A percentile compares a stretch with the other conserved stretches of the same genome.
These are phyloP conservation scores for Fraxinus paxiana DNA, from an alignment of 305 asterid species.

Conservation along the genomic window DNA sequence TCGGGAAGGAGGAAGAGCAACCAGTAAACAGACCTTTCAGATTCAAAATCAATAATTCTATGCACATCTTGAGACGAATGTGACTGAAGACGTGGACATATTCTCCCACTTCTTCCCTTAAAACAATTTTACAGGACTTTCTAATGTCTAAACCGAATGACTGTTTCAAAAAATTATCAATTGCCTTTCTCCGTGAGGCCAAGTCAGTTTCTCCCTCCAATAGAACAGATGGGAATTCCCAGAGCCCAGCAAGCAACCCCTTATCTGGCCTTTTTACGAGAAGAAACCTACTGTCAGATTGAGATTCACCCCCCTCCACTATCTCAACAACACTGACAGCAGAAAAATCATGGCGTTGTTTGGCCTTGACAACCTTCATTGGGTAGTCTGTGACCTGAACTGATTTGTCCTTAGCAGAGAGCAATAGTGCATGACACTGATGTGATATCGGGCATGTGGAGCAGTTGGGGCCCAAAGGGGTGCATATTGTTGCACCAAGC, in stretches of 20 bases:
- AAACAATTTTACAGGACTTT: constrained; percentile 50
- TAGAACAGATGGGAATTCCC: constrained; percentile 95
- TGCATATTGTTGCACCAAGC: constrained; percentile 89
- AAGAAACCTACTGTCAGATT: constrained; percentile 53
- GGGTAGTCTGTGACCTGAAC: constrained; percentile 81
- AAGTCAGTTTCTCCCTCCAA: constrained; percentile 63
- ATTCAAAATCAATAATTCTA: constrained; percentile 64
- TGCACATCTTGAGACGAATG: constrained; percentile 85
- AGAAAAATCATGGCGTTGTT: constrained; percentile 68
- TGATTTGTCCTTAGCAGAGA: constrained; percentile 45
- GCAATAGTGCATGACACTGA: constrained; percentile 69
- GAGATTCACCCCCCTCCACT: constrained; percentile 45
- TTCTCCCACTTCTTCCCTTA: constrained; percentile 82
- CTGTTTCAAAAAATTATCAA: constrained; percentile 54
- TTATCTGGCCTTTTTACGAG: constrained; percentile 82
- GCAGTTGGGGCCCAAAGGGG: constrained; percentile 57
- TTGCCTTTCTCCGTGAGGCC: constrained; percentile 56
- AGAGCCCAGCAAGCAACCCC: constrained; percentile 94
- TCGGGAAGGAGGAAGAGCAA: constrained; percentile 4
- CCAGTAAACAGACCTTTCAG: constrained; percentile 44
- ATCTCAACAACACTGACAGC: constrained; percentile 95
- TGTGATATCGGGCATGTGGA: constrained; percentile 62
- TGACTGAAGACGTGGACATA: constrained; percentile 75
- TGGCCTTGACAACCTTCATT: constrained; percentile 69
- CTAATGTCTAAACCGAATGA: constrained; percentile 55